Conservation (phyloP, 495 filamentous ascomycete genomes). For the Tuber aestivum region DNA sequence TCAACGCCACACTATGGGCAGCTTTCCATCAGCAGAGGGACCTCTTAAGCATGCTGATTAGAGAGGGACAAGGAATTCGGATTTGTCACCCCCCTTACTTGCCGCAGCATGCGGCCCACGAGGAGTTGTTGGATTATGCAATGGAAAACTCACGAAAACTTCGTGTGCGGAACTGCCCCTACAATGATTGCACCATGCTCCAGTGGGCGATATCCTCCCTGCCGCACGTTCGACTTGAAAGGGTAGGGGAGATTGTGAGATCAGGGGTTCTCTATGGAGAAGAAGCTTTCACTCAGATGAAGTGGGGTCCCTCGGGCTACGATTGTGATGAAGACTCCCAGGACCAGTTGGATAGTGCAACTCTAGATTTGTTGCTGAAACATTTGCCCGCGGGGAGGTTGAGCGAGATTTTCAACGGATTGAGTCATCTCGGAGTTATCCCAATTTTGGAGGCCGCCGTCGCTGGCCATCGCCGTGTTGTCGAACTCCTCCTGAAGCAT, state of each 20-base stretch:
- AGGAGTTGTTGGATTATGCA: neutral
- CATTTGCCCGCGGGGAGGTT: neutral
- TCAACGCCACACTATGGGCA: neutral
- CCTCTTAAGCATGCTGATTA: neutral
- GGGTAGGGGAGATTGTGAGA: neutral
- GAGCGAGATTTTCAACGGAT: neutral
- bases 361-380: neutral
- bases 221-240: neutral
- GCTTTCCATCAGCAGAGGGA: neutral
- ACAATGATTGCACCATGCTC: neutral
- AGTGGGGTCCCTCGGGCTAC: neutral
- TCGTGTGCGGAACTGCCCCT: neutral
- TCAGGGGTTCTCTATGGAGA: neutral
- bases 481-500: neutral
- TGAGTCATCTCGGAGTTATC: neutral
- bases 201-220: neutral
- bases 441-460: neutral
- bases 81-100: neutral
- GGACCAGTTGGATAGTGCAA: neutral
- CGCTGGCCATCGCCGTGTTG: neutral
- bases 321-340: neutral
- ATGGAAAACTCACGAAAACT: neutral
- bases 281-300: neutral
- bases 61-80: neutral
- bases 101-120: neutral